Base-by-base conservation (phyloP, 257 asterid species). In the Nicotiana undulata region DNA sequence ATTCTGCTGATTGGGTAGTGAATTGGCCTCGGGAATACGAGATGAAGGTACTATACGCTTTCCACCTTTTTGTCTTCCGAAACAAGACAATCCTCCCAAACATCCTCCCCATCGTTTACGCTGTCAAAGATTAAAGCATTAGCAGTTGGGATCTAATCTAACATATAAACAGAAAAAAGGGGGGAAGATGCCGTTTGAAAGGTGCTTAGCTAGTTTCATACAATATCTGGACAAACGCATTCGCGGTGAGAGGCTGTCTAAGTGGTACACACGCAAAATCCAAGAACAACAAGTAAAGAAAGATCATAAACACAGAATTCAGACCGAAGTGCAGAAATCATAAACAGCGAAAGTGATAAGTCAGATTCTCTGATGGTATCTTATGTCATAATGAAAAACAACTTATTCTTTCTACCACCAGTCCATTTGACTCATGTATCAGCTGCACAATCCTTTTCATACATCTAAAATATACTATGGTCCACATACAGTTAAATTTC, bases 81-180 rank as follows among this genome's bases (percentile, higher is more conserved):
- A 92, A 86, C 97, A 94, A 34, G 97, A 85, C 78, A 93, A 84
- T 75, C 96, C 92, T 64, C 89, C 89, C 90, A 84, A 92, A 82
- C 98, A 92, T 80, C 94, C 92, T 80, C 91, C 90, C 98, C 97
- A 94, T 85, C 97, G 89, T 88, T 94, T 94, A 63, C 89, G 88
- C 97, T 94, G 89, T 80, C 85, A 89, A 85, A 18, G 26, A 18
- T 56, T 37, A 63, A 83, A 83, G 32, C 55, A 76, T 86, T 82
- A 88, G 83, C 82, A 80, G 49, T 46, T 3, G 13, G 53, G 49
- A 8, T 46, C 29, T 13, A 70, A 18, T 22, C 51, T 81, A 37
- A 67, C 0, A 60, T 46, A 60, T 26, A 44, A 64, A 37, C 1
- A 5, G 72, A 37, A n/a, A 56, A 20, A 31, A 37, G 44, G 53